Evolutionary conservation across 306 rosid species (phyloP), one percentile per base, ranked within the genome.

Genomic region (Ammopiptanthus mongolicus): DNA sequence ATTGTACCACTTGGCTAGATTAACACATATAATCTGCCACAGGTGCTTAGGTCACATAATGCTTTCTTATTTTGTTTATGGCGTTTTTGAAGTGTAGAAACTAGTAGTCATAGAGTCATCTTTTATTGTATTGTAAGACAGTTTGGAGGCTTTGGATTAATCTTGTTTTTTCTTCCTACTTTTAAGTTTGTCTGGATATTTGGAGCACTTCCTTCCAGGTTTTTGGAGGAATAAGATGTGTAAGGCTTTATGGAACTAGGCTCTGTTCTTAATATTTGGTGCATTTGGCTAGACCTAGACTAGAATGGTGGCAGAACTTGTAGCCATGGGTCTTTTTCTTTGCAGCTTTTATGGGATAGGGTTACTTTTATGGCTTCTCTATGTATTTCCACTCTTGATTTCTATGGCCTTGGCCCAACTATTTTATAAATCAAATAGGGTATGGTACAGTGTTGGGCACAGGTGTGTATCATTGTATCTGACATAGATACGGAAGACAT

Each of bases 131-230:
- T 58, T 42, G 23, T 68, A 70, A 68, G 60, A 69, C 69, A 33
- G 12, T 11, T 69, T 59, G 62, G 55, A 59, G 9, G 15, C 63
- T 47, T 68, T 68, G 42, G 50, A 68, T 22, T 31, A 77, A 21
- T 36, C n/a, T 13, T 77, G 67, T 77, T 68, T 13, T 77, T 77
- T 77, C 67, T 67, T 68, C 12, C 62, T 68, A 55, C 41, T 46
- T 59, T 48, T 69, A 5, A 11, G 42, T 48, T 69, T 77, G 63
- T 58, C 55, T 47, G 46, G 62, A 50, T 61, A 18, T 9, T 51
- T 68, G 36, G 2, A 71, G 64, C 44, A 69, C 56, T 58, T 60
- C 44, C 0, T 6, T 73, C 70, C 36, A 47, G 65, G 15, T 57
- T 73, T 65, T 57, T 15, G 12, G 17, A 23, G 52, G 52, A 50